These are phyloP conservation scores for Cardiosporidium cionae DNA, from an alignment of 169 alveolate genomes.

Conservation along the genomic window DNA sequence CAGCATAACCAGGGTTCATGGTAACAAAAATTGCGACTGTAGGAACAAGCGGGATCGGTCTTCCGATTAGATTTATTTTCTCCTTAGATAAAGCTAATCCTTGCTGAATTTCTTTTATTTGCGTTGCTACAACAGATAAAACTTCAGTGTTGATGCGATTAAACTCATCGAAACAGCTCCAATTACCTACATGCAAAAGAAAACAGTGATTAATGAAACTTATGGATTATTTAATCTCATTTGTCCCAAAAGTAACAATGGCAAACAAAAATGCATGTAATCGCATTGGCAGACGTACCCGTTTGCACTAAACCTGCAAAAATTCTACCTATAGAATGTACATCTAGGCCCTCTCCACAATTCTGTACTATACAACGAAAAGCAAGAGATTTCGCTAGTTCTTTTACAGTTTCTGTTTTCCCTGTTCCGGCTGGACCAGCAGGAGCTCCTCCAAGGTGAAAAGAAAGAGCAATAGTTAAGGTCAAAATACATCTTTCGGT, in stretches of 20 bases:
- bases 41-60: constrained; percentile 50
- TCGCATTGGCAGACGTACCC: background rate
- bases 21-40: constrained; percentile 71
- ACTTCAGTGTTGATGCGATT: constrained; percentile 92
- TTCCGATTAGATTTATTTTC: constrained; percentile 61
- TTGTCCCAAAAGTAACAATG: constrained; percentile 39
- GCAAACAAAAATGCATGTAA: background rate
- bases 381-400: constrained; percentile 91
- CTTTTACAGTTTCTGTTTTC: constrained; percentile 89
- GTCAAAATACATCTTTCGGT: constrained; percentile 91
- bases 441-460: constrained; percentile 87
- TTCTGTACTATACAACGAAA: constrained; percentile 89
- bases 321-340: constrained; percentile 87
- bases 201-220: constrained; percentile 1
- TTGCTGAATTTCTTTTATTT: constrained; percentile 85
- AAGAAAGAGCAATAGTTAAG: constrained; percentile 83
- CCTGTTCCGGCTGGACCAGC: constrained; percentile 96
- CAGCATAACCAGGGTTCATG: constrained; percentile 98
- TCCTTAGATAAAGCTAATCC: constrained; percentile 71
- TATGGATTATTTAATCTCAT: constrained; percentile 78
- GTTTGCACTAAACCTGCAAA: constrained; percentile 77
- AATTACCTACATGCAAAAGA: constrained; percentile 68
- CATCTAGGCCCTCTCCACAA: constrained; percentile 84
- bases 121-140: constrained; percentile 90
- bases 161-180: constrained; percentile 99